These are phyloP conservation scores for Tubosaeta brunneosetosa DNA, from an alignment of 768 basidiomycete species.

Conservation along the genomic window DNA sequence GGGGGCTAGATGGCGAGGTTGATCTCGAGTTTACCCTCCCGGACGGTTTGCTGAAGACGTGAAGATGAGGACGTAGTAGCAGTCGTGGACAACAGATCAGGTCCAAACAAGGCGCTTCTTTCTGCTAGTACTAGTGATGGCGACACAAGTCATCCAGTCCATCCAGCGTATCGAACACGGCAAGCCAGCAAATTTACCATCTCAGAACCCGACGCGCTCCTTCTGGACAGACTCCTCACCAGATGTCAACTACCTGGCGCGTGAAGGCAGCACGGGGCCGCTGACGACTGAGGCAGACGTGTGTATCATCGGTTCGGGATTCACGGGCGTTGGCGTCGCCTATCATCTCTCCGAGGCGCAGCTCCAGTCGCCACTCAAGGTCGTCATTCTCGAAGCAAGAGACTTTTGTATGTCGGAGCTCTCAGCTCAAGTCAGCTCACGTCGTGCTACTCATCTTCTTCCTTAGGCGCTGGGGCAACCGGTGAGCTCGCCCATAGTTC, in stretches of 20 bases:
- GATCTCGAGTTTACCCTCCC: too few species aligned
- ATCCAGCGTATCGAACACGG: not conserved
- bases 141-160: not conserved
- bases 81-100: too few species aligned
- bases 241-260: slow-evolving; percentile 61
- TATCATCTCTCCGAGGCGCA: slow-evolving; percentile 57
- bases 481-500: slow-evolving; percentile 43
- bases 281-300: slow-evolving; percentile 63
- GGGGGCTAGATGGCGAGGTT: too few species aligned
- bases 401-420: slow-evolving; percentile 61
- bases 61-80: too few species aligned
- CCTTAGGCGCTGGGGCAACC: slow-evolving; percentile 68
- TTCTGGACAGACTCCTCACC: slow-evolving; percentile 63
- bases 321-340: slow-evolving; percentile 70
- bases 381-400: slow-evolving; percentile 79
- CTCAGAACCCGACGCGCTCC: slow-evolving; percentile 59
- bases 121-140: too few species aligned
- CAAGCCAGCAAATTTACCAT: slow-evolving; percentile 41
- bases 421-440: slow-evolving; percentile 27
- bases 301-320: slow-evolving; percentile 75
- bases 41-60: too few species aligned
- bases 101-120: too few species aligned
- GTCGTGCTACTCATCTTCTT: slow-evolving; percentile 26
- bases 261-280: slow-evolving; percentile 57
- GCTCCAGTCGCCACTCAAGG: slow-evolving; percentile 33